Evolutionary conservation across 495 filamentous ascomycete genomes (phyloP), one percentile per base, ranked within the genome.

Genomic region (Viridothelium virens): DNA sequence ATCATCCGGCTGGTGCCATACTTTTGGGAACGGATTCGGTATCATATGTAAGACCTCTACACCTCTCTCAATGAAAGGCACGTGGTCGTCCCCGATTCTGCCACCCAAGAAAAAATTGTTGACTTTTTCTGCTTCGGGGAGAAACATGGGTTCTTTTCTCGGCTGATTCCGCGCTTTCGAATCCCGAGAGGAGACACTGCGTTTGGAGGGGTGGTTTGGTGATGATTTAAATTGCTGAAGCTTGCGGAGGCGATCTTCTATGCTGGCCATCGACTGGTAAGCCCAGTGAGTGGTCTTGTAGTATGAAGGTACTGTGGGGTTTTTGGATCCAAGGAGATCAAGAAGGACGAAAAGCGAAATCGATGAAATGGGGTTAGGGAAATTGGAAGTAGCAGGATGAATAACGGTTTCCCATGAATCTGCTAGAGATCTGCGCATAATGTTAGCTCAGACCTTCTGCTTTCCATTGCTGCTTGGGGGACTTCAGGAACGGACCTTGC

Each of bases 251-350:
- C 91, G 86, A 10, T 77, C 70, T 77, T 97, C 94, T 37, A 91
- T 73, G 0, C 66, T 69, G 0, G 87, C 87, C 71, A 97, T 78
- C 25, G 80, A 79, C 67, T 83, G 79, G 72, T 98, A 98, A 9
- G 92, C 91, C 93, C 93, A 97, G 70, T 98, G 94, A 1, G 94
- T 97, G 4, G 87, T 88, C 59, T 81, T 80, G 76, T 92, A 97
- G 72, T 90, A 94, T 0, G 89, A 92, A 4, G 87, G 87, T 10
- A 98, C 81, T 0, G 70, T 79, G 2, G 94, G 94, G 16, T 83
- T 76, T 11, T 82, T 72, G 0, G 89, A 76, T 1, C 94, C 94
- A 3, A 98, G 83, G 14, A 98, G 81, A 75, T 98, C 94, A 61
- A 98, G 81, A n/a, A 98, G 86, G 34, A 98, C 82, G 75, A 98